Percentiles rank a stretch among this genome's conserved stretches.
Conservation (phyloP, 192 early-diverging fungal genomes). For the Coemansia sp. region DNA sequence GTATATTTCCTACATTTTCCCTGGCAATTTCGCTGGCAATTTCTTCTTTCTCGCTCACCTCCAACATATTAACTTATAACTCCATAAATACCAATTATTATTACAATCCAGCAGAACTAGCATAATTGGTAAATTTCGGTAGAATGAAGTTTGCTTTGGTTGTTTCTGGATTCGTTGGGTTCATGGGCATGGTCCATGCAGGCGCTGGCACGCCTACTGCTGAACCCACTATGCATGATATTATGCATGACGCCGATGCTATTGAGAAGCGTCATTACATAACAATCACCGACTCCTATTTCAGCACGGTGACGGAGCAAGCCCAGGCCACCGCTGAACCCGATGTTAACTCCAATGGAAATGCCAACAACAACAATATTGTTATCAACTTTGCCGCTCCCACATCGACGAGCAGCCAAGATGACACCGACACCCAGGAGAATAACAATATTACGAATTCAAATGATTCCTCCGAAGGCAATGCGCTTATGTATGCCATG, state of each 20-base stretch:
- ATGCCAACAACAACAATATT: conserved; percentile 15
- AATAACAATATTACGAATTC: not conserved
- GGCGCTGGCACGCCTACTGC: not conserved
- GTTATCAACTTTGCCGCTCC: not conserved
- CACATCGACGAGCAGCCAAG: not conserved
- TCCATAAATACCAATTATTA: not conserved
- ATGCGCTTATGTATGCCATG: conserved; percentile 1
- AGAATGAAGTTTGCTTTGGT: not conserved
- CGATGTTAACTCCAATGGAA: not conserved
- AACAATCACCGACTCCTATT: not conserved
- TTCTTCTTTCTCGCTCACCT: not conserved
- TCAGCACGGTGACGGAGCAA: not conserved
- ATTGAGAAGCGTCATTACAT: conserved; percentile 4
- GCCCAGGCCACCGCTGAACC: not conserved
- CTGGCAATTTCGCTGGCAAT: no score
- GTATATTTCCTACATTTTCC: not conserved
- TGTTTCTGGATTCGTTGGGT: not conserved
- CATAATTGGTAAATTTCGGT: not conserved
- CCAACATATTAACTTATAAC: no score
- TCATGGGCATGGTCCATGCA: conserved; percentile 4
- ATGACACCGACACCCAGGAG: not conserved
- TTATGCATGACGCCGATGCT: not conserved
- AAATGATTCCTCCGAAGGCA: not conserved
- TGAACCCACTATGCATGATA: not conserved
- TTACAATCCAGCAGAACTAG: not conserved